Conservation (phyloP, 345 rosid genomes). For the Durio zibethinus region DNA sequence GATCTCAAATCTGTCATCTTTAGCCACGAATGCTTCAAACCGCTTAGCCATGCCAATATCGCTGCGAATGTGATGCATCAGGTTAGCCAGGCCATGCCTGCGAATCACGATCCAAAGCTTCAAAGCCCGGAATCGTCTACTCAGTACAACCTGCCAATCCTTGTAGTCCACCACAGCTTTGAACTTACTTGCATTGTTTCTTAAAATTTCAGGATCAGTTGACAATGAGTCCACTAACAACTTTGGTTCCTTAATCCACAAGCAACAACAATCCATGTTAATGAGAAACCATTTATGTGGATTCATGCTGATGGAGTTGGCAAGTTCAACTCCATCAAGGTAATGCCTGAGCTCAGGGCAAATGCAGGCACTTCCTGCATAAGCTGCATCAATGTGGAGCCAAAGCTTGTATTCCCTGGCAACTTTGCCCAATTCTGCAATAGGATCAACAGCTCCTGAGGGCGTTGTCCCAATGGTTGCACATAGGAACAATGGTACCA, state of each 20-base stretch:
- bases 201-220: constrained; percentile 36
- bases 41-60: constrained; percentile 22
- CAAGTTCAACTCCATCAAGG: constrained; percentile 39
- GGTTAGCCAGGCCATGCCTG: constrained; percentile 22
- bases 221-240: constrained; percentile 28
- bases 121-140: constrained; percentile 28
- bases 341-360: constrained; percentile 46
- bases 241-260: constrained; percentile 38
- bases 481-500: constrained; percentile 26
- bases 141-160: constrained; percentile 45
- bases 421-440: constrained; percentile 19
- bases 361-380: constrained; percentile 22
- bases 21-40: constrained; percentile 27
- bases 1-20: constrained; percentile 41
- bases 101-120: constrained; percentile 36
- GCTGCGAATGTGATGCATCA: constrained; percentile 21
- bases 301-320: constrained; percentile 39
- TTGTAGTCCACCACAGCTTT: constrained; percentile 39
- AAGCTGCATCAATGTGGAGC: constrained; percentile 37
- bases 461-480: constrained; percentile 27
- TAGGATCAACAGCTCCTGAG: constrained; percentile 28
- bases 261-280: constrained; percentile 42
- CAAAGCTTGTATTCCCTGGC: constrained; percentile 21
- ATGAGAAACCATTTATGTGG: constrained; percentile 51
- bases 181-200: constrained; percentile 30